A percentile compares a stretch with the other conserved stretches of the same genome.
phyloP scores from a whole-genome alignment of 2,329 filamentous ascomycete species.

The Ophiostoma tasmaniense region DNA sequence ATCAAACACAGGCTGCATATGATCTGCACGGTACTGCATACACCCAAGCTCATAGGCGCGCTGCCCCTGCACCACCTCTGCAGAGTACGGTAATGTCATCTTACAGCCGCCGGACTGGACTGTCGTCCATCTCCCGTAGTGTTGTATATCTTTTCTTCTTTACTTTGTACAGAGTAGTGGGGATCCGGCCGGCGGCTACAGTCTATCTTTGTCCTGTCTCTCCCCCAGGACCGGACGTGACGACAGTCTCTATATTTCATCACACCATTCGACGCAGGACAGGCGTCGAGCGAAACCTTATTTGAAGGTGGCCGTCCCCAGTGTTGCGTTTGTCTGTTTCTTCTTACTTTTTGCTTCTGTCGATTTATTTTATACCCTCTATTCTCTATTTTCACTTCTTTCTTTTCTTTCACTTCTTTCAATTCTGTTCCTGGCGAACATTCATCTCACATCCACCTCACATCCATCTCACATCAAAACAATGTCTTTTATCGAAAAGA shows the following conservation, averaged over 20 bases:
- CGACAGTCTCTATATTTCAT: background rate
- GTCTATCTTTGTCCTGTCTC: background rate
- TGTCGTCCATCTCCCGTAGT: background rate
- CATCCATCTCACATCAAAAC: background rate
- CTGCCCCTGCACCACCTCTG: background rate
- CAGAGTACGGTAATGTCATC: background rate
- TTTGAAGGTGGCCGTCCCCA: background rate
- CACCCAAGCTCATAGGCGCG: background rate
- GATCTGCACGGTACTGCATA: background rate
- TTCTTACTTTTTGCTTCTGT: background rate
- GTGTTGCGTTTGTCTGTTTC: background rate
- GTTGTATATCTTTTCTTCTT: background rate
- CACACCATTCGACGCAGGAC: background rate
- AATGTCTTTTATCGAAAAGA: slow-evolving; percentile 14
- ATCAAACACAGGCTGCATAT: background rate
- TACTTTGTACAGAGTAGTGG: background rate
- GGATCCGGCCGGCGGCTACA: background rate
- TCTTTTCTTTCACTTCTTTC: background rate
- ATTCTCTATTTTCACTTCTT: background rate
- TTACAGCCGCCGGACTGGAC: background rate
- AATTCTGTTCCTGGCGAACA: slow-evolving; percentile 9
- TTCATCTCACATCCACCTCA: background rate
- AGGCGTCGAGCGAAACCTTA: background rate
- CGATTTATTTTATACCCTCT: background rate
- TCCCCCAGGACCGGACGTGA: background rate